Evolutionary conservation across 1,284 basidiomycete genomes (phyloP).

Genomic region (Amylostereum areolatum): DNA sequence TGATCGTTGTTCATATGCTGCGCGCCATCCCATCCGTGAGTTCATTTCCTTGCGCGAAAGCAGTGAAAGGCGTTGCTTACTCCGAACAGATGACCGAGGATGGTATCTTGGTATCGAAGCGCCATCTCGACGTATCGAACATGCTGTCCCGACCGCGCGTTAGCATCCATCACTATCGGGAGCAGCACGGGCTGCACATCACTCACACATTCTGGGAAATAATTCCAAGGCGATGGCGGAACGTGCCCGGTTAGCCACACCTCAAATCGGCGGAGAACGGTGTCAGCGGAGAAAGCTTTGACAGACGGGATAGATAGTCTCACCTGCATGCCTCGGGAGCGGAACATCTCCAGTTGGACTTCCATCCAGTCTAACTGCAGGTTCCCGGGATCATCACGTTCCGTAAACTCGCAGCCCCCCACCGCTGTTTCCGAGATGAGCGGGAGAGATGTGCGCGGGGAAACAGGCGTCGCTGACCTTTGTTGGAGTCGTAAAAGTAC

Average conservation of each 20-base stretch:
- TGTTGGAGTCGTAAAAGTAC: constrained; percentile 91
- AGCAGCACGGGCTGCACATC: constrained; percentile 8
- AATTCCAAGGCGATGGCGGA: constrained; percentile 76
- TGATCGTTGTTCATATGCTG: constrained; percentile 78
- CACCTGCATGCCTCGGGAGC: constrained; percentile 76
- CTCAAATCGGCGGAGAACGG: constrained; percentile 11
- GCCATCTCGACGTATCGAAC: constrained; percentile 80
- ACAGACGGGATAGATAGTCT: constrained; percentile 18
- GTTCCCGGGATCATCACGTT: constrained; percentile 72
- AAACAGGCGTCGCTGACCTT: constrained; percentile 43
- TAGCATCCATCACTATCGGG: constrained; percentile 5
- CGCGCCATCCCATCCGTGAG: not conserved
- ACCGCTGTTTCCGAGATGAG: constrained; percentile 32
- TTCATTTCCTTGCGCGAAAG: not conserved
- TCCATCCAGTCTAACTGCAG: constrained; percentile 89
- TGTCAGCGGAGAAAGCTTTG: constrained; percentile 9
- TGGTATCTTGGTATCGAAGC: constrained; percentile 84
- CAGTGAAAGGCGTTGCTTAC: constrained; percentile 34
- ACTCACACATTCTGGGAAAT: constrained; percentile 81
- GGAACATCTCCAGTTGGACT: constrained; percentile 72
- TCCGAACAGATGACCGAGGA: constrained; percentile 86
- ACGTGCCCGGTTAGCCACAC: constrained; percentile 57
- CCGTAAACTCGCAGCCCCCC: constrained; percentile 59
- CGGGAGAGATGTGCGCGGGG: constrained; percentile 4
- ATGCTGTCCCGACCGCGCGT: constrained; percentile 40